A percentile compares a stretch with the other conserved stretches of the same genome.
Evolutionary conservation across 495 filamentous ascomycete genomes (phyloP).

Genomic region (Cairneyella variabilis): DNA sequence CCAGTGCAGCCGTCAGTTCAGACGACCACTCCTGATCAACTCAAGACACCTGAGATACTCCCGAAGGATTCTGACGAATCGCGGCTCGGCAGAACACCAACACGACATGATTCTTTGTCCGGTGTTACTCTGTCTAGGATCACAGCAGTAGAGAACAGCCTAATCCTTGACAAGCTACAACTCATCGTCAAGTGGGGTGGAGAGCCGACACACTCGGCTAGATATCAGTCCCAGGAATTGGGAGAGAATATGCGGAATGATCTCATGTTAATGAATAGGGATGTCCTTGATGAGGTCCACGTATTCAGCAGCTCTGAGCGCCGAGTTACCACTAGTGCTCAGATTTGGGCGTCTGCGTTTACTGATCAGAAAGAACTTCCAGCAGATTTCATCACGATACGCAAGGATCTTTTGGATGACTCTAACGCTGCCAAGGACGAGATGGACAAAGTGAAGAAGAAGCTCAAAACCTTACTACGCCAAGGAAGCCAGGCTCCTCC

Average conservation of each 20-base stretch:
- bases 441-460: constrained; percentile 99
- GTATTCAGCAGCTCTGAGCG: constrained; percentile 94
- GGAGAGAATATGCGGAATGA: constrained; percentile 95
- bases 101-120: constrained; percentile 75
- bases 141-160: constrained; percentile 82
- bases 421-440: constrained; percentile 99
- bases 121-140: constrained; percentile 85
- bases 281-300: constrained; percentile 82
- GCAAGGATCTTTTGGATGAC: constrained; percentile 94
- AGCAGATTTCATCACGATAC: constrained; percentile 76
- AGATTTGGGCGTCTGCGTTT: constrained; percentile 94
- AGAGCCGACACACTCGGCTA: constrained; percentile 93
- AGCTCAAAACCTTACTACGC: constrained; percentile 84
- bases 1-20: background rate
- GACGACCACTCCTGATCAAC: too few relatives aligned
- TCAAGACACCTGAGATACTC: background rate
- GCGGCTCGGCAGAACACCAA: constrained; percentile 33
- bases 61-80: constrained; percentile 6
- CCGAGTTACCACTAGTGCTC: constrained; percentile 89
- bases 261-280: constrained; percentile 86
- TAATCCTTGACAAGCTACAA: constrained; percentile 91
- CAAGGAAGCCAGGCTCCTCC: constrained; percentile 84
- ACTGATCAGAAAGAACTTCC: constrained; percentile 81
- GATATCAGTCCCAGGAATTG: constrained; percentile 92
- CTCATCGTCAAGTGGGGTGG: constrained; percentile 99